A percentile compares a stretch with the other conserved stretches of the same genome.
Evolutionary conservation across 1,284 basidiomycete species (phyloP).

Genomic region (Prillingera fragicola): DNA sequence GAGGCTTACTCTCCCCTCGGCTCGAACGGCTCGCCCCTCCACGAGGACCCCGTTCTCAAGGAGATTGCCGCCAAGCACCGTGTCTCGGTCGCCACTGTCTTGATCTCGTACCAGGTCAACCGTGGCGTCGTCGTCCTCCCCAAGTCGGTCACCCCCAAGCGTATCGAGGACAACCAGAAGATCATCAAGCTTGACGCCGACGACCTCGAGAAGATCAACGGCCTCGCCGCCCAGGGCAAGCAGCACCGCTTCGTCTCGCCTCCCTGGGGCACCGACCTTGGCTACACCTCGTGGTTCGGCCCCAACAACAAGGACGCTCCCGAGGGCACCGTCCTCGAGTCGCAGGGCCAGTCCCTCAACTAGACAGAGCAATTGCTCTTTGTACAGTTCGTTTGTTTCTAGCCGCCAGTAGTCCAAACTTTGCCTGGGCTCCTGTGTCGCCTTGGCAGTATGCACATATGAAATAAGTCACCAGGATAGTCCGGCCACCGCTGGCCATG

Average conservation of each 20-base stretch:
- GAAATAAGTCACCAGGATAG: too few species aligned
- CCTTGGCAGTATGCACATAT: too few species aligned
- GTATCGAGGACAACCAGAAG: conserved; percentile 49
- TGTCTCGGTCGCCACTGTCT: conserved; percentile 55
- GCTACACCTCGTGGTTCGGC: conserved; percentile 43
- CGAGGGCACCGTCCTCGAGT: conserved; percentile 32
- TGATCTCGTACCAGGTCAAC: conserved; percentile 44
- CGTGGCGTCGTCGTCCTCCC: conserved; percentile 61
- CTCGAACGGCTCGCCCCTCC: conserved; percentile 61
- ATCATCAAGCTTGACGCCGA: conserved; percentile 52
- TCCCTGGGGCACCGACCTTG: conserved; percentile 43
- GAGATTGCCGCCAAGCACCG: conserved; percentile 61
- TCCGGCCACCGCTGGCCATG: too few species aligned
- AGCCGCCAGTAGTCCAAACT: too few species aligned
- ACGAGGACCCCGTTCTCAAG: conserved; percentile 62
- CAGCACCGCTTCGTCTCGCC: conserved; percentile 51
- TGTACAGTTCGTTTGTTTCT: too few species aligned
- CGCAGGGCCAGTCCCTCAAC: conserved; percentile 13
- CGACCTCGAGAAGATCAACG: conserved; percentile 62
- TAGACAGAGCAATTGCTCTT: too few species aligned
- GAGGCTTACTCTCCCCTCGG: conserved; percentile 83
- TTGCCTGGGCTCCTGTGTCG: too few species aligned
- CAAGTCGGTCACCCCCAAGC: conserved; percentile 67
- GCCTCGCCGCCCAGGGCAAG: conserved; percentile 64
- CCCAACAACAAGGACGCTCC: conserved; percentile 43